Evolutionary conservation across 805 yeast species (phyloP).

Genomic region (Myxozyma monticola): DNA sequence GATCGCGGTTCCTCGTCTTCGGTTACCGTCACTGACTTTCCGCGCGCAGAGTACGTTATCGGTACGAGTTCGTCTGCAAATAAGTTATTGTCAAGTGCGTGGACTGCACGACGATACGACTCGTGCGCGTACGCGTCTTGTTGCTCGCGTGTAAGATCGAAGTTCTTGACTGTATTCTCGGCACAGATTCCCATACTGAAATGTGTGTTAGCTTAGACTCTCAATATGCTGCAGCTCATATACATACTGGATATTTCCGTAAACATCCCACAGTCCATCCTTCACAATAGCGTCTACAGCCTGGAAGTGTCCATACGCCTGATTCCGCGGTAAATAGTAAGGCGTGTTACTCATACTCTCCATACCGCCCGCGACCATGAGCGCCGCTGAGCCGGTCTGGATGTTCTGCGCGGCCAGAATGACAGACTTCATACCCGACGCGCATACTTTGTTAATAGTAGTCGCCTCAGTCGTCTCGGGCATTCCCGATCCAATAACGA

Average conservation of each 20-base stretch:
- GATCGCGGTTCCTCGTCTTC: constrained; percentile 76
- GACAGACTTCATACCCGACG: constrained; percentile 90
- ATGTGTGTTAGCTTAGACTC: neutral
- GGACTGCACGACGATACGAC: constrained; percentile 78
- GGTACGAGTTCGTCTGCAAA: constrained; percentile 79
- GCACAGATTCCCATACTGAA: constrained; percentile 93
- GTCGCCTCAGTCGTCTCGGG: constrained; percentile 79
- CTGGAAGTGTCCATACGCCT: constrained; percentile 51
- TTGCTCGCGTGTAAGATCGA: constrained; percentile 70
- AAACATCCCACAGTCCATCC: constrained; percentile 90
- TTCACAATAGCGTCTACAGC: constrained; percentile 63
- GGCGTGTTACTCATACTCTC: constrained; percentile 97
- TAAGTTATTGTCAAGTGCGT: constrained; percentile 70
- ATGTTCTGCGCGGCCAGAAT: constrained; percentile 89
- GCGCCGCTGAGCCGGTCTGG: constrained; percentile 82
- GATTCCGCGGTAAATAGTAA: constrained; percentile 49
- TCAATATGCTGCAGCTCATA: neutral
- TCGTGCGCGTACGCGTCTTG: constrained; percentile 81
- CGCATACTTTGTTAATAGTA: constrained; percentile 94
- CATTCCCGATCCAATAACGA: constrained; percentile 88
- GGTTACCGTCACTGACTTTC: constrained; percentile 70
- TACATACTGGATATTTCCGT: constrained; percentile 52
- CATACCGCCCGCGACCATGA: constrained; percentile 96
- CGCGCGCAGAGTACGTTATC: constrained; percentile 60
- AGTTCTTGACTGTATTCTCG: constrained; percentile 87